phyloP scores from a whole-genome alignment of 176 grass and related monocot genomes.

The Phoenix dactylifera region DNA sequence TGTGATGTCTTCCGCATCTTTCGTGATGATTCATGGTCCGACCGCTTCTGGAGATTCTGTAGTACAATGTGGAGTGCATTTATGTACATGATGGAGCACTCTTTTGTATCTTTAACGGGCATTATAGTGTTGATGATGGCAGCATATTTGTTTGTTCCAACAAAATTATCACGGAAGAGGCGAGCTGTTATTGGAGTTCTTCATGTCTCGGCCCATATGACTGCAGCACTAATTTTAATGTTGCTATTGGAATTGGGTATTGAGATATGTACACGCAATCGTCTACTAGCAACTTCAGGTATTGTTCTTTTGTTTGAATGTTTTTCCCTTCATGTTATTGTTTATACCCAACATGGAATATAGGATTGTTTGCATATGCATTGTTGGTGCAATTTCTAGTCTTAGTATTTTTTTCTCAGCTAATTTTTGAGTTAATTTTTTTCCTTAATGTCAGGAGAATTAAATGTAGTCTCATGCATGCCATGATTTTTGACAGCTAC shows the following conservation, averaged over 20 bases:
- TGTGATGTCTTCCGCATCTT: conserved; percentile 70
- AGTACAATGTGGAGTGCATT: conserved; percentile 66
- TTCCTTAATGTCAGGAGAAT: too few species aligned
- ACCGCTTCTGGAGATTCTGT: conserved; percentile 67
- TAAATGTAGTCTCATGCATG: too few species aligned
- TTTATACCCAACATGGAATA: background rate
- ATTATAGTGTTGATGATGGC: conserved; percentile 51
- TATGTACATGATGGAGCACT: conserved; percentile 82
- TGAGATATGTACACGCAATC: conserved; percentile 91
- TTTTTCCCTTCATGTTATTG: background rate
- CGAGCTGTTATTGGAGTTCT: conserved; percentile 78
- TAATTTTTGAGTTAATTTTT: too few species aligned
- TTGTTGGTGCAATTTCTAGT: too few species aligned
- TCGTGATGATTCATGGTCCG: conserved; percentile 61
- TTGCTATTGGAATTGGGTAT: conserved; percentile 91
- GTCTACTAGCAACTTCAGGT: conserved; percentile 96
- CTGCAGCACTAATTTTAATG: conserved; percentile 86
- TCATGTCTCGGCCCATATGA: conserved; percentile 79
- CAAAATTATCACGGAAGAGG: conserved; percentile 77
- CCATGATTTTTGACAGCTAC: too few species aligned
- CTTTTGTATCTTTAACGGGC: conserved; percentile 73
- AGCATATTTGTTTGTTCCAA: conserved; percentile 94
- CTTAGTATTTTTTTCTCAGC: too few species aligned
- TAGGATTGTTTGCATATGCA: too few species aligned
- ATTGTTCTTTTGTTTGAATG: background rate